Evolutionary conservation across 768 basidiomycete genomes (phyloP).

Genomic region (Pleurotus giganteus): DNA sequence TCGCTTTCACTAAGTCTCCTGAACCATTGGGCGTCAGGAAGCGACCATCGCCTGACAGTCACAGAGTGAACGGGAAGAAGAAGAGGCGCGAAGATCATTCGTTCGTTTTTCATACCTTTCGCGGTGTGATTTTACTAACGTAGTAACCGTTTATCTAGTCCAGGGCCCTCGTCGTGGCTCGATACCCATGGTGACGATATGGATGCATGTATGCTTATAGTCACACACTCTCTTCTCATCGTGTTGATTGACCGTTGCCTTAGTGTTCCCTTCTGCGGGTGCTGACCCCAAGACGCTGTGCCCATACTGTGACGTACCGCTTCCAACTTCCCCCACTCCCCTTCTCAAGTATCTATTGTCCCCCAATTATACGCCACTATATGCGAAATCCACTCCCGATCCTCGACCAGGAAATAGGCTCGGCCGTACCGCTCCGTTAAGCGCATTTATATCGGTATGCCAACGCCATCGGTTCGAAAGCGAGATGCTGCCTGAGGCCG

Average conservation of each 20-base stretch:
- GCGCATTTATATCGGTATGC: conserved; percentile 65
- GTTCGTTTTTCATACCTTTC: neutral
- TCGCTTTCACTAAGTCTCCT: conserved; percentile 31
- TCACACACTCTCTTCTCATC: neutral
- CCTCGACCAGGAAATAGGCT: conserved; percentile 67
- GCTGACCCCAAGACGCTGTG: conserved; percentile 70
- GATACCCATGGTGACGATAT: neutral
- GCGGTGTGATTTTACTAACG: neutral
- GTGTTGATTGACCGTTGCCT: conserved; percentile 1
- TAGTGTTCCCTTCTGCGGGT: conserved; percentile 50
- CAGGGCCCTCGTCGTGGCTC: neutral
- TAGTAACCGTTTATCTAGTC: neutral
- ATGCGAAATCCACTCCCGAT: conserved; percentile 53
- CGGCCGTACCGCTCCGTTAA: conserved; percentile 56
- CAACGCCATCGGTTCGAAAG: conserved; percentile 79
- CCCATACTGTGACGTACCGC: conserved; percentile 75
- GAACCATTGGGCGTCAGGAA: conserved; percentile 8
- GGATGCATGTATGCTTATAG: neutral
- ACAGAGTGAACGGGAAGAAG: neutral
- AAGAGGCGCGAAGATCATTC: conserved; percentile 1
- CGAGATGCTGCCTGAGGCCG: conserved; percentile 68
- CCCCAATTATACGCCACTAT: conserved; percentile 38
- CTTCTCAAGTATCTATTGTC: conserved; percentile 53
- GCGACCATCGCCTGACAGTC: conserved; percentile 10
- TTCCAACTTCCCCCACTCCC: conserved; percentile 64